A percentile compares a stretch with the other conserved stretches of the same genome.
phyloP scores from a whole-genome alignment of 23 red algal species.

The Chondrus crispus region DNA sequence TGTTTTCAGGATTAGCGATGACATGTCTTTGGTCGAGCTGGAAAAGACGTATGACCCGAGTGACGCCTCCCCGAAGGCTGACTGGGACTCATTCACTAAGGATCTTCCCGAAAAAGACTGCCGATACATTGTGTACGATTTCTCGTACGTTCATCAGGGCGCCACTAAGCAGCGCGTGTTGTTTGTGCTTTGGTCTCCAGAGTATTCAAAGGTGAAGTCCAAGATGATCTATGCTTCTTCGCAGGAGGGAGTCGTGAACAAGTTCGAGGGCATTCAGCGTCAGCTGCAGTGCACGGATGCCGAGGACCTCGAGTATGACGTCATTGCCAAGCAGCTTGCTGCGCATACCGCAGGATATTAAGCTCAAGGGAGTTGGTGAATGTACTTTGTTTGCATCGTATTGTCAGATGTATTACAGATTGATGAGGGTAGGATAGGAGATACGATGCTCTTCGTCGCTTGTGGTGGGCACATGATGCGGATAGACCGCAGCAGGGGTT shows the following conservation, averaged over 20 bases:
- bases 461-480: no score
- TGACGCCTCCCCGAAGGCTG: background rate
- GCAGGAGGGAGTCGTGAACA: slow-evolving; percentile 50
- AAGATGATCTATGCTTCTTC: slow-evolving; percentile 73
- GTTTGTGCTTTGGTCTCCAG: slow-evolving; percentile 62
- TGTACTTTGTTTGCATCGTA: no score
- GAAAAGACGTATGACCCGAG: slow-evolving; percentile 32
- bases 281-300: slow-evolving; percentile 47
- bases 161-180: slow-evolving; percentile 64
- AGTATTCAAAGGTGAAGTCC: background rate
- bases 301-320: slow-evolving; percentile 59
- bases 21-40: slow-evolving; percentile 47
- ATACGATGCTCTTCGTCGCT: no score
- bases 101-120: slow-evolving; percentile 65
- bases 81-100: slow-evolving; percentile 42
- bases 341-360: slow-evolving; percentile 58
- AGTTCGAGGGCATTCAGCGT: slow-evolving; percentile 63
- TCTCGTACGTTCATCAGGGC: slow-evolving; percentile 48
- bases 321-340: slow-evolving; percentile 51
- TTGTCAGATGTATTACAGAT: no score
- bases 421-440: no score
- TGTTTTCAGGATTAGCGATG: slow-evolving; percentile 69
- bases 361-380: no score
- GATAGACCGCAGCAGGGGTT: no score
- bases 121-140: slow-evolving; percentile 70